A percentile compares a stretch with the other conserved stretches of the same genome.
These are phyloP conservation scores for Erythrobasidium hasegawianum DNA, from an alignment of 1,284 basidiomycete genomes.

Conservation along the genomic window DNA sequence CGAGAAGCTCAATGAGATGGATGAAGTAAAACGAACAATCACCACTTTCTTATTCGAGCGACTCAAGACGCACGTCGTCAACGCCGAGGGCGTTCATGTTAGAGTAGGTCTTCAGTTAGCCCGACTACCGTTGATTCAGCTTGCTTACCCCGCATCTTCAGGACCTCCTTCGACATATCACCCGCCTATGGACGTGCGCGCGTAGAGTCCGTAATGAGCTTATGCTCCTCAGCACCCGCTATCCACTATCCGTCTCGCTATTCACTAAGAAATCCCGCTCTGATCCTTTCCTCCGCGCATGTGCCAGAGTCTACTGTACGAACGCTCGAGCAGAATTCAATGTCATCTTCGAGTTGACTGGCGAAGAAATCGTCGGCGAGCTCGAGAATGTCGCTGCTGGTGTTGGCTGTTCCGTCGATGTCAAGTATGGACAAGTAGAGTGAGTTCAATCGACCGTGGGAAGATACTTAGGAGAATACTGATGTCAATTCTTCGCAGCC, in stretches of 20 bases:
- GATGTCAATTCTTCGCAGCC: conserved; percentile 7
- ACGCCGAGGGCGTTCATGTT: neutral
- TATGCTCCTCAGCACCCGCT: conserved; percentile 64
- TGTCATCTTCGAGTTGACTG: conserved; percentile 38
- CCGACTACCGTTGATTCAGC: no score
- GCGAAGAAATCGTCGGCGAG: conserved; percentile 36
- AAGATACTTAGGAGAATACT: neutral
- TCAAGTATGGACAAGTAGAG: conserved; percentile 40
- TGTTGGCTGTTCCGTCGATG: conserved; percentile 34
- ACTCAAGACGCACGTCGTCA: conserved; percentile 15
- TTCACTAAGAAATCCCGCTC: conserved; percentile 41
- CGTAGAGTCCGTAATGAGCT: conserved; percentile 69
- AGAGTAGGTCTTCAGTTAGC: conserved; percentile 2
- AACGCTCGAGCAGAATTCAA: conserved; percentile 21
- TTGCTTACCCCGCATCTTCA: no score
- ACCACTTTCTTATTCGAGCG: conserved; percentile 36
- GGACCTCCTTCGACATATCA: conserved; percentile 59
- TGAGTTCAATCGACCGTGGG: conserved; percentile 13
- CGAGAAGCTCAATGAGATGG: neutral
- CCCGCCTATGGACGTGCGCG: conserved; percentile 70
- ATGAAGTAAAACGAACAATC: conserved; percentile 6
- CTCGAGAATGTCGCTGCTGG: conserved; percentile 24
- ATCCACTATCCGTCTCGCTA: conserved; percentile 61
- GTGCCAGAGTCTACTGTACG: conserved; percentile 29
- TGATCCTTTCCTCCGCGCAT: conserved; percentile 35